phyloP scores from a whole-genome alignment of 192 early-diverging fungal species.

The Blastocladiella britannica region DNA sequence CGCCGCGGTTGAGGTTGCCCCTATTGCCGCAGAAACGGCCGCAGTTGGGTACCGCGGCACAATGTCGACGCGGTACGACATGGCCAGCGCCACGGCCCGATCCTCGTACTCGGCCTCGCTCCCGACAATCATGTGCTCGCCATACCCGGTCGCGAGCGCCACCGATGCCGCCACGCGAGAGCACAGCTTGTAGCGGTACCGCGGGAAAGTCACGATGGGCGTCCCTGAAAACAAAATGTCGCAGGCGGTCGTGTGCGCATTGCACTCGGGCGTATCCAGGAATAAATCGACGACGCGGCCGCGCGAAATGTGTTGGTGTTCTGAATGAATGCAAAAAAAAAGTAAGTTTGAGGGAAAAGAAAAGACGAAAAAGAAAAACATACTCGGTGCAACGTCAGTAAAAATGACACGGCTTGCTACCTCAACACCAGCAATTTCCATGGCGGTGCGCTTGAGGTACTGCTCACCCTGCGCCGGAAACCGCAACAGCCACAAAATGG shows the following conservation, averaged over 20 bases:
- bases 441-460: constrained; percentile 46
- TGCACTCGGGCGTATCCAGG: constrained; percentile 87
- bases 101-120: constrained; percentile 44
- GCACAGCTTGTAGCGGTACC: constrained; percentile 77
- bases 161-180: constrained; percentile 71
- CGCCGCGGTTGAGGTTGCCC: too few relatives aligned
- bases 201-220: constrained; percentile 72
- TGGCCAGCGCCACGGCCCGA: constrained; percentile 36
- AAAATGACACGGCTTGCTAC: constrained; percentile 66
- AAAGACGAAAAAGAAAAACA: not conserved
- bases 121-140: constrained; percentile 40
- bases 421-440: constrained; percentile 46
- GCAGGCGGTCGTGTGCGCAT: constrained; percentile 86
- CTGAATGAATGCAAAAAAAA: too few relatives aligned
- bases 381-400: constrained; percentile 46
- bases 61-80: constrained; percentile 5
- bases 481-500: constrained; percentile 74
- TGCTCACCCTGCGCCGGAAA: constrained; percentile 74
- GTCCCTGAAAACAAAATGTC: constrained; percentile 91
- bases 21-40: not conserved
- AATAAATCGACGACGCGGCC: constrained; percentile 80
- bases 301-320: constrained; percentile 77
- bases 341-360: not conserved
- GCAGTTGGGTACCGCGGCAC: not conserved
- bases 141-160: constrained; percentile 58